Percentiles rank a stretch among this genome's conserved stretches.
Conservation (phyloP, 805 yeast genomes). For the Myxozyma geophila region DNA sequence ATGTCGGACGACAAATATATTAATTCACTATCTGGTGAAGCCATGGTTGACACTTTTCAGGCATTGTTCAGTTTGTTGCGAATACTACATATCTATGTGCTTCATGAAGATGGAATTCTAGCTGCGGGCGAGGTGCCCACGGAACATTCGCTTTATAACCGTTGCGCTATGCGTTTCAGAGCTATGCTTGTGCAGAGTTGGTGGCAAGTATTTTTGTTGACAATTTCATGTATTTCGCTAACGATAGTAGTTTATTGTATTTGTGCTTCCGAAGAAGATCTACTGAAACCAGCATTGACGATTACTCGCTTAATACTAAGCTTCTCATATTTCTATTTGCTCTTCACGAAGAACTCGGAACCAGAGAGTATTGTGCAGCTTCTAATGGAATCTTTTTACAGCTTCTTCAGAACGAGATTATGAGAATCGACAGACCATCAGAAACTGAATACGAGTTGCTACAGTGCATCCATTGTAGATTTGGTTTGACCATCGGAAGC, state of each 20-base stretch:
- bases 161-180: conserved; percentile 40
- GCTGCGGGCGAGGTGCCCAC: conserved; percentile 41
- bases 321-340: conserved; percentile 57
- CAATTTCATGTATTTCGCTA: neutral
- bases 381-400: conserved; percentile 65
- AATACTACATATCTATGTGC: conserved; percentile 44
- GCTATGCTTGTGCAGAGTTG: conserved; percentile 45
- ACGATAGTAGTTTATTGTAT: conserved; percentile 38
- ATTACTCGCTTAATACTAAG: conserved; percentile 7
- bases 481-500: conserved; percentile 62
- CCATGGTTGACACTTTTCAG: conserved; percentile 22
- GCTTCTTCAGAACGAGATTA: conserved; percentile 60
- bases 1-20: conserved; percentile 16
- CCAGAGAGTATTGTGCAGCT: conserved; percentile 67
- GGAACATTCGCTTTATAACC: conserved; percentile 43
- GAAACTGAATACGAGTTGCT: conserved; percentile 70
- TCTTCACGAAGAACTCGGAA: conserved; percentile 76
- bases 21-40: neutral
- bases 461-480: conserved; percentile 79
- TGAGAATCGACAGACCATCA: conserved; percentile 47
- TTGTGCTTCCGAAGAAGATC: conserved; percentile 46
- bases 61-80: conserved; percentile 42
- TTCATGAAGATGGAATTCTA: conserved; percentile 46
- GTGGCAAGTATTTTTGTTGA: conserved; percentile 36
- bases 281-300: conserved; percentile 32